Evolutionary conservation across 768 basidiomycete genomes (phyloP), one percentile per base, ranked within the genome.

Genomic region (Mycena rebaudengoi): DNA sequence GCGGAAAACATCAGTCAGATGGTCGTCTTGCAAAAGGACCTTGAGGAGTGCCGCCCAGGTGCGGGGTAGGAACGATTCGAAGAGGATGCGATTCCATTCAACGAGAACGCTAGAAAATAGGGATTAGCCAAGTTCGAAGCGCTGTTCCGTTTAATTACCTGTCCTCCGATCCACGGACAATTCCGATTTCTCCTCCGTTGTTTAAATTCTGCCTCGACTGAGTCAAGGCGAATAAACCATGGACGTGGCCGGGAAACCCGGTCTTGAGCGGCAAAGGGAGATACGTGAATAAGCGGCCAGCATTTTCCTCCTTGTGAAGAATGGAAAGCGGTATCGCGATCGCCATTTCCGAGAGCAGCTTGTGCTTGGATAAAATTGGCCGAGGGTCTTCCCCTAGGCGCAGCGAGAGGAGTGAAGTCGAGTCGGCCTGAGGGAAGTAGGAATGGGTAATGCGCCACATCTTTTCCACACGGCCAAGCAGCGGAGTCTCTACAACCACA

Each of bases 231-330:
- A 87, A 85, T 2, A 82, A 60, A 0, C 75, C 82, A 62, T 87
- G 83, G 2, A 85, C 61, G 60, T 86, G 85, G 6, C 76, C 73
- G 0, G 80, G 79, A 53, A 84, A 84, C 6, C 76, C 75, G 0
- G 85, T 85, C 1, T 65, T 61, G 23, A 86, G 70, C 0, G 86
- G 85, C 0, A 87, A 71, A 0, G 84, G 85, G 7, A 86, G 78
- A 43, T 75, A 82, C 0, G 84, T 85, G 68, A 85, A 87, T 13
- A 87, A 71, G 4, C 82, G 74, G 1, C 85, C 85, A n/a, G 61
- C 52, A 1, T 41, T 62, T 2, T 52, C 43, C 11, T 60, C 30
- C 14, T 45, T 20, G 5, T 51, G 6, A 0, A 61, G 44, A 21
- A 67, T 65, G 2, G 76, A 69, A 23, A 76, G 43, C 5, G 76